Percentiles rank a stretch among this genome's conserved stretches.
phyloP scores from a whole-genome alignment of 2,329 filamentous ascomycete species.

The Paracoccidioides lutzii region DNA sequence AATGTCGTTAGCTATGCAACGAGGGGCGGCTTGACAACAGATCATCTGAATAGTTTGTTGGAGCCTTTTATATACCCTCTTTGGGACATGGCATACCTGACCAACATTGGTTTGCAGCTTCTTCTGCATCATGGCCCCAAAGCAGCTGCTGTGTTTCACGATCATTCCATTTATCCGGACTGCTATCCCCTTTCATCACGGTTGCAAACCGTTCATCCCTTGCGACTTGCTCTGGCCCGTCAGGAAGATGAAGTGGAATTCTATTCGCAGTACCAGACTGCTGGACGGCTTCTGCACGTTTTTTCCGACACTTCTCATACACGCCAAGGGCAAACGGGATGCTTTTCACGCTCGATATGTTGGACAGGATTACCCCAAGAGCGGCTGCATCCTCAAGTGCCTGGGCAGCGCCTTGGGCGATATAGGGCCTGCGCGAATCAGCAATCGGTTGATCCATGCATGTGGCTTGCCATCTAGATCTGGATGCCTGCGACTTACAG shows the following conservation, averaged over 20 bases:
- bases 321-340: slow-evolving; percentile 42
- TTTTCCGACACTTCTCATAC: slow-evolving; percentile 45
- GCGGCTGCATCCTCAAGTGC: slow-evolving; percentile 52
- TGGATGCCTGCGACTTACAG: slow-evolving; percentile 26
- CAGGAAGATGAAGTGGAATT: slow-evolving; percentile 42
- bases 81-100: neutral
- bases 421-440: slow-evolving; percentile 33
- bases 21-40: neutral
- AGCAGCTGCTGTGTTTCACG: slow-evolving; percentile 46
- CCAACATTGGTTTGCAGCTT: slow-evolving; percentile 11
- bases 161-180: slow-evolving; percentile 53
- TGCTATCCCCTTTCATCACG: slow-evolving; percentile 35
- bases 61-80: neutral
- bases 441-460: neutral
- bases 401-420: slow-evolving; percentile 52
- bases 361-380: slow-evolving; percentile 39
- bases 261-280: slow-evolving; percentile 45
- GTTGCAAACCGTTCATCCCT: slow-evolving; percentile 45
- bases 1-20: neutral
- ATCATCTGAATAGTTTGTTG: too few species aligned
- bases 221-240: slow-evolving; percentile 46
- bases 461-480: neutral
- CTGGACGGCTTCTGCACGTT: slow-evolving; percentile 44
- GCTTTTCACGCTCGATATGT: slow-evolving; percentile 31
- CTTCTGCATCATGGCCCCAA: slow-evolving; percentile 28